Base-by-base conservation (phyloP, 257 asterid species). In the Osmanthus fragrans region DNA sequence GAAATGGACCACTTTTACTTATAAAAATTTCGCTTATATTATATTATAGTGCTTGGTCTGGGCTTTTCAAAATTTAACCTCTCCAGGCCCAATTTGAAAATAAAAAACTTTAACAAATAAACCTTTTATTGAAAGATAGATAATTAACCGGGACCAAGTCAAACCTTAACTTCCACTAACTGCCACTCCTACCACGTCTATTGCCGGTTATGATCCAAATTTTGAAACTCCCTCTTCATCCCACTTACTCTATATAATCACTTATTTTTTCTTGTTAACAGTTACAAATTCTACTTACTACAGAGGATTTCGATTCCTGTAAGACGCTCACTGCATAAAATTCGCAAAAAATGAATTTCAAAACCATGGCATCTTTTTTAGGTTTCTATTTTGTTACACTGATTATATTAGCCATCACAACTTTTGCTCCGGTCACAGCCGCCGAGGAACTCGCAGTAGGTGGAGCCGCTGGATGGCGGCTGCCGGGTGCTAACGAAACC, bases 391-490 rank as follows among this genome's bases (percentile, higher is more conserved):
- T 16, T 77, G 15, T 73, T 16, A 19, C 72, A 3, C 30, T 74
- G 23, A 3, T 13, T 70, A 30, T 76, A 0, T 21, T 78, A 11
- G 32, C 29, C 13, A 4, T 68, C 29, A 37, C 56, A 54, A 63
- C 51, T 12, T 56, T 73, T 16, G 21, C 56, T 54, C 82, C 81
- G 8, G 10, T 16, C 18, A 9, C 30, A 13, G 76, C 86, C 11
- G 71, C 73, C 1, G 77, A 78, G 82, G 84, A 81, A 71, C 79
- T 87, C 80, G 76, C 79, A 63, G 88, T 87, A 21, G 90, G 90
- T 12, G 86, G 73, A 32, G 71, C 34, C 75, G 47, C 47, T 2
- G 88, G 88, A 12, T 87, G 90, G 90, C 83, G 78, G 15, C 80
- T 27, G 21, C 90, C 88, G 5, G 40, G 45, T n/a, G 18, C 16